A percentile compares a stretch with the other conserved stretches of the same genome.
Evolutionary conservation across 331 rosid genomes (phyloP).

Genomic region (Saraca asoca): DNA sequence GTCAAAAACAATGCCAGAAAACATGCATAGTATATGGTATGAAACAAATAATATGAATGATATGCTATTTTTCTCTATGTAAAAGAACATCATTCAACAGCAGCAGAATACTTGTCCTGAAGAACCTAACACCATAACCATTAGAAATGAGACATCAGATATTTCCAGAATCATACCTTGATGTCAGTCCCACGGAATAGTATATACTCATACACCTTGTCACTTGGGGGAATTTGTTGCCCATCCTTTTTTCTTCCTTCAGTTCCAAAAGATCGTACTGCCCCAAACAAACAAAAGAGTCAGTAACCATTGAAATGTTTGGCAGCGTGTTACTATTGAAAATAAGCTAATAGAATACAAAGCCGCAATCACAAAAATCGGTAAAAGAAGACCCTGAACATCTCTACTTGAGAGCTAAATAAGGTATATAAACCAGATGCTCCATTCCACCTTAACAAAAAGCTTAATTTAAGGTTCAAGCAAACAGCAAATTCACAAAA

Average conservation of each 20-base stretch:
- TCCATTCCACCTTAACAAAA: neutral
- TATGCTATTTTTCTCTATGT: neutral
- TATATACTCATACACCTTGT: conserved; percentile 66
- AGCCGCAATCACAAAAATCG: conserved; percentile 7
- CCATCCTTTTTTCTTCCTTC: conserved; percentile 83
- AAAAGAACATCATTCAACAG: neutral
- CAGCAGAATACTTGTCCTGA: neutral
- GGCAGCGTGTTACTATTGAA: neutral
- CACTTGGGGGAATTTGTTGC: conserved; percentile 63
- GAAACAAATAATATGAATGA: neutral
- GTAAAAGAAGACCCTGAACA: conserved; percentile 13
- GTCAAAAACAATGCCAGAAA: conserved; percentile 21
- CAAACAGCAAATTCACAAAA: neutral
- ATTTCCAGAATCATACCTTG: conserved; percentile 47
- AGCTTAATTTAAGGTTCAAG: too few relatives aligned
- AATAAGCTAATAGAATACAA: conserved; percentile 13
- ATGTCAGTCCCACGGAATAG: conserved; percentile 76
- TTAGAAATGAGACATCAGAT: neutral
- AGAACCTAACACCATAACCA: neutral
- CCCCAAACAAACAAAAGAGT: conserved; percentile 25
- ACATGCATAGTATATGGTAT: neutral
- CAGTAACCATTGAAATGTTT: conserved; percentile 11
- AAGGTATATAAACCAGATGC: neutral
- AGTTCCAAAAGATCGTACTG: conserved; percentile 69
- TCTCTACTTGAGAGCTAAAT: neutral